Evolutionary conservation across 192 early-diverging fungal genomes (phyloP).

Genomic region (Ambispora gerdemannii): DNA sequence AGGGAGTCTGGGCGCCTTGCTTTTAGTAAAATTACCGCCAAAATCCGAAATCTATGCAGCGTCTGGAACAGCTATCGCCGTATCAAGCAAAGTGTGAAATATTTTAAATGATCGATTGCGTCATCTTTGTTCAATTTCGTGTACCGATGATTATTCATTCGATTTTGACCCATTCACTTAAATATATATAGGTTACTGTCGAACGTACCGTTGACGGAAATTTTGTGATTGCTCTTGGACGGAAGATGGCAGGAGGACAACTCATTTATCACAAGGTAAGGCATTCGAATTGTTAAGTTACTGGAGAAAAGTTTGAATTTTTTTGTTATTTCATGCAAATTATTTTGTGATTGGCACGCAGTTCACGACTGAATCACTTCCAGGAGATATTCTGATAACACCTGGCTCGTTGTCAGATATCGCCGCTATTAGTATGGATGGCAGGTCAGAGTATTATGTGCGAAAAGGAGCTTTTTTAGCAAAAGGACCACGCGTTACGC

Average conservation of each 20-base stretch:
- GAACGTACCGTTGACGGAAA: constrained; percentile 35
- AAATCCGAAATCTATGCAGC: constrained; percentile 51
- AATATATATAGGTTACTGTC: constrained; percentile 27
- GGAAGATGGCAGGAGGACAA: constrained; percentile 35
- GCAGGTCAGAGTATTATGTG: constrained; percentile 56
- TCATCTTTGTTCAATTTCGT: neutral
- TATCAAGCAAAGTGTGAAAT: constrained; percentile 44
- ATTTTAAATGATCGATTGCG: neutral
- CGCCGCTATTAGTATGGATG: constrained; percentile 56
- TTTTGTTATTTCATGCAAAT: neutral
- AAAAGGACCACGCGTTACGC: constrained; percentile 50
- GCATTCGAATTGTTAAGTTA: neutral
- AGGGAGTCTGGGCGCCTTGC: constrained; percentile 41
- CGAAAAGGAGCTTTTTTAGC: constrained; percentile 63
- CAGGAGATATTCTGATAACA: constrained; percentile 68
- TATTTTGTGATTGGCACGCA: constrained; percentile 17
- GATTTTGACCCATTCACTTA: neutral
- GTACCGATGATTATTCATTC: neutral
- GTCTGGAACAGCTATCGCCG: constrained; percentile 51
- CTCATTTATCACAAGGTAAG: constrained; percentile 45
- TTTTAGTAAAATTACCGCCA: constrained; percentile 49
- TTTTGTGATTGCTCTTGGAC: constrained; percentile 32
- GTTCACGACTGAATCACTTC: constrained; percentile 50
- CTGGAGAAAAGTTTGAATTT: neutral
- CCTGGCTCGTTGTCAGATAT: constrained; percentile 63